Evolutionary conservation across 352 stramenopile species (phyloP), one percentile per base, ranked within the genome.

Genomic region (Peronosclerospora sorghi): DNA sequence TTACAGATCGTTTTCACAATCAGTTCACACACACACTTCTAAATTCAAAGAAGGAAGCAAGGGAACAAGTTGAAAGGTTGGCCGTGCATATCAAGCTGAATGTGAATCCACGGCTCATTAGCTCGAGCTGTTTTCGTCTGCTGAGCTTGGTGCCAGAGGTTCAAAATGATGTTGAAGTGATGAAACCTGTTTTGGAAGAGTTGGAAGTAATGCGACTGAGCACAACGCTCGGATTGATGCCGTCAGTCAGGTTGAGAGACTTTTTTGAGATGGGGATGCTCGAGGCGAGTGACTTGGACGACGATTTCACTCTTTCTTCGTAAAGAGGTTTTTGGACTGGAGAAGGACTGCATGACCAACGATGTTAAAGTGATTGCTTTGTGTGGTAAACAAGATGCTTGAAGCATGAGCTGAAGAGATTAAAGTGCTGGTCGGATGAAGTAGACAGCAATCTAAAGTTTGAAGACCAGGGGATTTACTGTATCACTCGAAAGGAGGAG

Each of bases 141-240:
- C 9, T 90, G 48, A 62, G 54, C 17, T 56, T 86, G 24, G 43
- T 68, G 2, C n/a, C 50, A 0, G 68, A 83, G 23, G 54, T 66
- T 4, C 75, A 91, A 26, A 82, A 86, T 34, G 73, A 79, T 38
- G 66, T 73, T 4, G 70, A 79, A 40, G 62, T 87, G 4, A 43
- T 85, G 17, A 87, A 91, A 35, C 64, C 75, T 0, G 64, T 87
- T 21, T 44, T 88, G 13, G 53, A 71, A 4, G 78, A 91, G 32
- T 19, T 74, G 21, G 78, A 88, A 15, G 60, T 91, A 4, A 60
- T 86, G 49, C 73, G 73, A 0, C 48, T 91, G 40, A 68, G 77
- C 42, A 69, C 55, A 24, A 57, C 52, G 18, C 56, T 91, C 0
- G 66, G 67, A 23, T 65, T 75, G 56, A 34, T 86, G 14, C 54